A percentile compares a stretch with the other conserved stretches of the same genome.
phyloP scores from a whole-genome alignment of 176 grass and related monocot species.

The Poa pratensis region DNA sequence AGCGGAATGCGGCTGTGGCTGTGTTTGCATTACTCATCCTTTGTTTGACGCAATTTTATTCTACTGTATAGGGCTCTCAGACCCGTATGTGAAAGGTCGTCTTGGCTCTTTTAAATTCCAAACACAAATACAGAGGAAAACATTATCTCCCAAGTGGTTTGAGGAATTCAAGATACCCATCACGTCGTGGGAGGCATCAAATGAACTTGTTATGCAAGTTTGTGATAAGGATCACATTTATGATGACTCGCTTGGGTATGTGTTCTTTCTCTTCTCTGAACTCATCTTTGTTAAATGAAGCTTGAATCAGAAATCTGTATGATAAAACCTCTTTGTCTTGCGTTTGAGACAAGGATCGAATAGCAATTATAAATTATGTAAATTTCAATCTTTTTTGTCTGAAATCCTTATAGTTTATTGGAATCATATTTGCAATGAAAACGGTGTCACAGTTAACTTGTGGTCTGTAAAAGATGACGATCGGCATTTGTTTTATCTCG shows the following conservation, averaged over 20 bases:
- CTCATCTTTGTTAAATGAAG: constrained; percentile 32
- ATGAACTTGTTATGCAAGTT: constrained; percentile 81
- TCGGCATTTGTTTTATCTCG: background rate
- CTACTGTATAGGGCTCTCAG: constrained; percentile 67
- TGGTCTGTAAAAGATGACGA: constrained; percentile 16
- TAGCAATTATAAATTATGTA: background rate
- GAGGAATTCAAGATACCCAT: constrained; percentile 97
- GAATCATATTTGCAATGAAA: constrained; percentile 21
- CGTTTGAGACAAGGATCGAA: background rate
- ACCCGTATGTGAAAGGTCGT: constrained; percentile 89
- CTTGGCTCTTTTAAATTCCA: constrained; percentile 82
- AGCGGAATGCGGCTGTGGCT: background rate
- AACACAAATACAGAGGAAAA: constrained; percentile 86
- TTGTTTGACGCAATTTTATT: constrained; percentile 34
- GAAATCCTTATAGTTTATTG: background rate
- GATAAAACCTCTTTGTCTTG: background rate
- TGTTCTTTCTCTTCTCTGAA: constrained; percentile 43
- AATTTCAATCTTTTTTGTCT: background rate
- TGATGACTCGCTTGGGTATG: constrained; percentile 92
- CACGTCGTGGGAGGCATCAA: constrained; percentile 75
- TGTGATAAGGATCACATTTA: constrained; percentile 90
- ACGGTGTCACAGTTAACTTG: background rate
- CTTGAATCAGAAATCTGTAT: constrained; percentile 9
- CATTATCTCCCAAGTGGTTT: constrained; percentile 81
- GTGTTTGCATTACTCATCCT: constrained; percentile 25